Evolutionary conservation across 176 grass and related monocot species (phyloP), one percentile per base, ranked within the genome.

Genomic region (Tillandsia leiboldiana): DNA sequence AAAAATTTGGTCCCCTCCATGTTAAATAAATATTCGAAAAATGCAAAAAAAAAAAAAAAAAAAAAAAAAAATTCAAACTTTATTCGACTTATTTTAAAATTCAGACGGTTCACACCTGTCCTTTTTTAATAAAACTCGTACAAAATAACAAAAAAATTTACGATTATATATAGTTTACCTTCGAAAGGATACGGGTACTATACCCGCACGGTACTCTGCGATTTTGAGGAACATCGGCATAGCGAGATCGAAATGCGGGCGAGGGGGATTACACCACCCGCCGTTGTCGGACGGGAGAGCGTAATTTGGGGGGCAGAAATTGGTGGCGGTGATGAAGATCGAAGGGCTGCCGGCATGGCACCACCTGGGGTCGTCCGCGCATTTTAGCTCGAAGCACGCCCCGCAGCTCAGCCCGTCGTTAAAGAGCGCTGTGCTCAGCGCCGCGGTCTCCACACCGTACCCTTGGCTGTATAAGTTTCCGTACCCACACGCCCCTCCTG

Each of bases 261-360:
- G 84, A 2, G 63, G 82, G 1, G 82, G 66, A 66, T 91, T 91
- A 72, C 88, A 91, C 88, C 88, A 91, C 0, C 88, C 84, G 13
- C 88, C 89, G 23, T 85, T 65, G 70, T 91, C 72, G 48, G 82
- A 85, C 10, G 89, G 81, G 9, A 85, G 82, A 0, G 59, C 89
- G n/a, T 68, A 80, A 68, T 91, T 91, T 53, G 88, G 88, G 2
- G 88, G 88, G 67, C 88, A 91, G 67, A 91, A 84, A 53, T 91
- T 87, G 72, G 84, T 91, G 48, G 85, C 81, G 0, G 88, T 87
- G n/a, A 91, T 74, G 24, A 74, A 8, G 76, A 86, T 86, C 33
- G 83, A 80, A 1, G 77, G 66, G 42, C 65, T 78, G 15, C 83
- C 78, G 22, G 15, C 54, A 47, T 78, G 74, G 74, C 83, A 86